phyloP scores from a whole-genome alignment of 2,329 filamentous ascomycete species.

The Colletotrichum liaoningense region DNA sequence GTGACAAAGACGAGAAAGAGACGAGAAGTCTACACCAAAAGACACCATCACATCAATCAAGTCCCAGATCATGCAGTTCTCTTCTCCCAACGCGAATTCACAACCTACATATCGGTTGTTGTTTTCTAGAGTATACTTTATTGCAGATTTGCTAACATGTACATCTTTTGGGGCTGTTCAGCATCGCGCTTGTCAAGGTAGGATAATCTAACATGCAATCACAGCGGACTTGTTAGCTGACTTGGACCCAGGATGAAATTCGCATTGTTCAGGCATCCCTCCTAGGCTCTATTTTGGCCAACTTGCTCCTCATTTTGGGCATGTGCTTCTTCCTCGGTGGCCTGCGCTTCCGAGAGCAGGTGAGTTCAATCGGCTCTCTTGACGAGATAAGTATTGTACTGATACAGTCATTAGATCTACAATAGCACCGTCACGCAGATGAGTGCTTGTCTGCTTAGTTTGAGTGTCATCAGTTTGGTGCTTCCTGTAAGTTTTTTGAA shows the following conservation, averaged over 20 bases:
- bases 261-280: slow-evolving; percentile 92
- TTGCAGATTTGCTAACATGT: slow-evolving; percentile 45
- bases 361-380: slow-evolving; percentile 44
- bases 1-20: slow-evolving; percentile 42
- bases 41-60: slow-evolving; percentile 63
- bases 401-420: slow-evolving; percentile 71
- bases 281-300: slow-evolving; percentile 89
- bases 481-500: slow-evolving; percentile 71
- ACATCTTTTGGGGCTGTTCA: slow-evolving; percentile 49
- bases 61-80: slow-evolving; percentile 49
- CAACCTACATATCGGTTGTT: slow-evolving; percentile 37
- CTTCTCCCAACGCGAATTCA: background rate
- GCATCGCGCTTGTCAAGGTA: slow-evolving; percentile 80
- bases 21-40: slow-evolving; percentile 45
- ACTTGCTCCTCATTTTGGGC: slow-evolving; percentile 87
- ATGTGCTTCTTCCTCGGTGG: slow-evolving; percentile 93
- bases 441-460: slow-evolving; percentile 90
- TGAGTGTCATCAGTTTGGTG: slow-evolving; percentile 90
- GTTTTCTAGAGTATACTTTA: slow-evolving; percentile 35
- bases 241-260: slow-evolving; percentile 73
- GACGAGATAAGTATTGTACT: background rate
- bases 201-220: slow-evolving; percentile 25
- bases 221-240: background rate
- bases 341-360: slow-evolving; percentile 87
- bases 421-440: slow-evolving; percentile 97